Evolutionary conservation across 371 early-diverging fungal genomes (phyloP), one percentile per base, ranked within the genome.

Genomic region (Lichtheimia ramosa): DNA sequence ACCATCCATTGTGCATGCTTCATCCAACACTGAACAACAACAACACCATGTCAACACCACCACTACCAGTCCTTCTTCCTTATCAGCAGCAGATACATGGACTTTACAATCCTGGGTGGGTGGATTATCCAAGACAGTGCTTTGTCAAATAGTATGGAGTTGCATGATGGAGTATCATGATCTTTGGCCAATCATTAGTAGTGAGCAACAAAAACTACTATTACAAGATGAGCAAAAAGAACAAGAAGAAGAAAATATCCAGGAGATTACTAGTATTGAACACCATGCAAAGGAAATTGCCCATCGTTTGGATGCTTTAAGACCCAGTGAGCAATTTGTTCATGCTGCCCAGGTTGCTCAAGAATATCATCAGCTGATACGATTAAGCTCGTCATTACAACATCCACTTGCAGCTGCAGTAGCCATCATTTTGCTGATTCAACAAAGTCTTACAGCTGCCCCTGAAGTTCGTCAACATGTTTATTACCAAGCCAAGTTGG

Each of bases 391-490:
- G 46, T 54, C 48, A 15, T 61, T 56, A 27, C 64, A 60, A 50
- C 27, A 54, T 14, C 67, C 70, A 3, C 54, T 62, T 5, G 39
- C 64, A n/a, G 58, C 64, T 21, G 28, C 70, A 2, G 52, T 71
- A 50, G 69, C 63, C 7, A 23, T 77, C 1, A 52, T 74, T 25
- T 43, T 69, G 5, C 54, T 77, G 23, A 69, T 69, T 7, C 66
- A 71, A 39, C 64, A 72, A 43, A 56, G 63, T n/a, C 48, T 77
- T 8, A 48, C 48, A 16, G 65, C 74, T 14, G 70, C 77, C 12
- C 46, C 68, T 25, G 74, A 72, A 48, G 69, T 77, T 15, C 70
- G 74, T 18, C 74, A 72, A 24, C 74, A 77, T 61, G 28, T 74
- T 1, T 74, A 74, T 54, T 66, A 70, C 39, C 68, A 72, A 21